Base-by-base conservation (phyloP, 345 rosid species). In the Eucalyptus sp. region DNA sequence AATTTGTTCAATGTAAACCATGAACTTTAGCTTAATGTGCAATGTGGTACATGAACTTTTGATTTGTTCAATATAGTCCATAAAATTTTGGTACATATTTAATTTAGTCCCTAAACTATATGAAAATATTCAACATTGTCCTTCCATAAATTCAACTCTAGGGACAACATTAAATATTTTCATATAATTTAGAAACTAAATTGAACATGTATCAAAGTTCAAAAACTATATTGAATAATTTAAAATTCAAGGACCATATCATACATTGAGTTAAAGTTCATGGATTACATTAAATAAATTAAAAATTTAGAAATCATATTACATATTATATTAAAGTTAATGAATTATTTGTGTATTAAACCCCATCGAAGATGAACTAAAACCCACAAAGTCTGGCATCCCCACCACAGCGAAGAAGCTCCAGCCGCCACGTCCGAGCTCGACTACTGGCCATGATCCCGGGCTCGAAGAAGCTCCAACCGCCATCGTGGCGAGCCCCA, bases 161-260 rank as follows among this genome's bases (percentile, higher is more conserved):
- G 58, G 58, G 24, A 52, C 4, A 52, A 52, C 10, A 52, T 52
- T 52, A 52, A 52, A 52, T 1, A 56, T 8, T 56, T 56, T 56
- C 62, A 24, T 22, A 56, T 56, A 56, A 2, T 56, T 56, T 56
- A 24, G 13, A 24, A 24, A 56, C 62, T 24, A 56, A 56, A 56
- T 56, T 24, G 1, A 56, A 56, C 0, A 56, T 8, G 12, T 10
- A 24, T 8, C 3, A 56, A 22, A 56, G 0, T 22, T 56, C 0
- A 56, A 8, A 56, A 24, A 24, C 3, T 1, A 56, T 6, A 56
- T 24, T 24, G 6, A 56, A 56, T 0, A 24, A 56, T 9, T 10
- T 56, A 56, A 56, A 56, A 22, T 56, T 22, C 3, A 56, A 0
- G 27, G 6, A 56, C 3, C 0, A 56, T 5, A 22, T 56, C 5